Evolutionary conservation across 2,329 filamentous ascomycete genomes (phyloP), one percentile per base, ranked within the genome.

Genomic region (Talaromyces funiculosus): DNA sequence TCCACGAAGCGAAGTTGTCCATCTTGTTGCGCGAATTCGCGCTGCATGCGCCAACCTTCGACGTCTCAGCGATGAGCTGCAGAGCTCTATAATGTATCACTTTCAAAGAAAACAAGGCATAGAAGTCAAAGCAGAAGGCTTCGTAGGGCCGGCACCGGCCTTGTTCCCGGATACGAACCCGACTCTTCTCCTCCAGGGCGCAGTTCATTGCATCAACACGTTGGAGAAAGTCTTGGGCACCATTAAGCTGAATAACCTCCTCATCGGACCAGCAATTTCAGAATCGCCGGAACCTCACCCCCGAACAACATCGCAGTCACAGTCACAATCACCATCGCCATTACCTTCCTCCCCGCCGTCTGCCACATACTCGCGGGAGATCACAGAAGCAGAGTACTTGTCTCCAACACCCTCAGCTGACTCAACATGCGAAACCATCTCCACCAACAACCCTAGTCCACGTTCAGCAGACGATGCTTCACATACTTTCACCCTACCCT

Each of bases 121-220:
- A 42, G 60, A 61, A 42, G 60, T 61, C 26, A 58, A 53, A 18
- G 42, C 22, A 26, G 31, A 61, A 24, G 60, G 60, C 31, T 61
- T 61, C 31, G 60, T 61, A 47, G 55, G 55, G 20, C 60, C 60
- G 4, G 47, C 60, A n/a, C 60, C 60, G 7, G 40, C 60, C 6
- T 24, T 61, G 26, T 61, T 61, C 22, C 54, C 60, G 2, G 60
- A 61, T 54, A 61, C 60, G 33, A 61, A 61, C 24, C 60, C 60
- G n/a, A 61, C 60, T 8, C 51, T 61, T 53, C 49, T 61, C 20
- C 53, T 61, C 26, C 60, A 61, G 33, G 60, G 60, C 3, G 54
- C 60, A 1, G 31, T n/a, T 26, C 60, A 61, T n/a, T 61, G 60
- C 24, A 38, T 61, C 18, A 49, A 29, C 20, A 57, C 60, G 29